These are phyloP conservation scores for Flaveria brownii DNA, from an alignment of 129 eudicot genomes.

Conservation along the genomic window DNA sequence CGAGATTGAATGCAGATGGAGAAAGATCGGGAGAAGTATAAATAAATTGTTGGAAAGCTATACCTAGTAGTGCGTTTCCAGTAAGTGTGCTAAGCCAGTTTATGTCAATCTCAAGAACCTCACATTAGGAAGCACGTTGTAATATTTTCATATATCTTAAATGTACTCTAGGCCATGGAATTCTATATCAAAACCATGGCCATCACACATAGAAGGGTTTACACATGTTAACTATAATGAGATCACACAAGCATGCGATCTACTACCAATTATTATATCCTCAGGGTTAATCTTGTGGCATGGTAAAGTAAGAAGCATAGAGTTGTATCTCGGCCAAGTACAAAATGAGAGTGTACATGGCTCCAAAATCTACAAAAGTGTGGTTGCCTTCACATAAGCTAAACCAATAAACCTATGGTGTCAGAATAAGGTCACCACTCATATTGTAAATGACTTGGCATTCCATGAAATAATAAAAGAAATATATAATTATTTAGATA, in stretches of 20 bases:
- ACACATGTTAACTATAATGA: background rate
- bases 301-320: background rate
- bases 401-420: background rate
- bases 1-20: background rate
- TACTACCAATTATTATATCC: background rate
- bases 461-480: background rate
- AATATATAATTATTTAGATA: too few relatives aligned
- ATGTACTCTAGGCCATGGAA: too few relatives aligned
- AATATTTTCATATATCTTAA: background rate
- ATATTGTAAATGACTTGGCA: background rate
- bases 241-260: background rate
- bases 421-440: background rate
- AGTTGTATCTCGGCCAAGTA: background rate
- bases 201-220: background rate
- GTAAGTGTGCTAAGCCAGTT: background rate
- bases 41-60: background rate
- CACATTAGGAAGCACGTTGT: background rate
- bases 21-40: background rate
- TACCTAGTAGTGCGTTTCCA: background rate
- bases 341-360: background rate
- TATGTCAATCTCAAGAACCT: background rate
- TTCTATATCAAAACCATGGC: background rate
- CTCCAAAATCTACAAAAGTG: background rate
- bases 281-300: background rate
- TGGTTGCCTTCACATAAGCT: background rate